Evolutionary conservation across 179 eudicot genomes (phyloP).

Genomic region (Drosera spatulata): DNA sequence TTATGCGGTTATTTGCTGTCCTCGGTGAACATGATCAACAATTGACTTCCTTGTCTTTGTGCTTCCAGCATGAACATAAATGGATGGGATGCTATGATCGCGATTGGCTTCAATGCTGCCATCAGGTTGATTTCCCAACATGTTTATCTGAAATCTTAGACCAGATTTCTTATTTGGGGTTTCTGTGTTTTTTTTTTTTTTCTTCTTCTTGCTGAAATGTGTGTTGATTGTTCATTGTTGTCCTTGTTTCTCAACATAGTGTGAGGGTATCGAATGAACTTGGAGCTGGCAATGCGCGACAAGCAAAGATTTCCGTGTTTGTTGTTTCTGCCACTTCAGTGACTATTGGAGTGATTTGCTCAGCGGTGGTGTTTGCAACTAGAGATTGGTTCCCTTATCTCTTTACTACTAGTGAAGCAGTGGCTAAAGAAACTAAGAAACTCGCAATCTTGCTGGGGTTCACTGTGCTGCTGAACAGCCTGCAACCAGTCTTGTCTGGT

Average conservation of each 20-base stretch:
- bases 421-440: conserved; percentile 48
- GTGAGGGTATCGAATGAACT: conserved; percentile 86
- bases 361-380: conserved; percentile 38
- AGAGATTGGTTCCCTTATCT: conserved; percentile 61
- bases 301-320: conserved; percentile 52
- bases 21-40: background rate
- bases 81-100: conserved; percentile 38
- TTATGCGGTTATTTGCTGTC: background rate
- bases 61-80: conserved; percentile 35
- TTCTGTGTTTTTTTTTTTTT: background rate
- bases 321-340: conserved; percentile 60
- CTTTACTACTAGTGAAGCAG: conserved; percentile 56
- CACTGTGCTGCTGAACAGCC: conserved; percentile 62
- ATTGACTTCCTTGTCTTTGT: background rate
- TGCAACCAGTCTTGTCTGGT: conserved; percentile 89
- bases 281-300: conserved; percentile 58
- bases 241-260: conserved; percentile 19
- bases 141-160: background rate
- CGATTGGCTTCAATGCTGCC: conserved; percentile 43
- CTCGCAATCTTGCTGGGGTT: conserved; percentile 51
- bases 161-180: conserved; percentile 4
- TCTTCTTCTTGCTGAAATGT: background rate
- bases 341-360: conserved; percentile 42
- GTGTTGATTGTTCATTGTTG: background rate
- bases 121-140: conserved; percentile 26